Evolutionary conservation across 371 early-diverging fungal genomes (phyloP).

Genomic region (Mortierella sp.): DNA sequence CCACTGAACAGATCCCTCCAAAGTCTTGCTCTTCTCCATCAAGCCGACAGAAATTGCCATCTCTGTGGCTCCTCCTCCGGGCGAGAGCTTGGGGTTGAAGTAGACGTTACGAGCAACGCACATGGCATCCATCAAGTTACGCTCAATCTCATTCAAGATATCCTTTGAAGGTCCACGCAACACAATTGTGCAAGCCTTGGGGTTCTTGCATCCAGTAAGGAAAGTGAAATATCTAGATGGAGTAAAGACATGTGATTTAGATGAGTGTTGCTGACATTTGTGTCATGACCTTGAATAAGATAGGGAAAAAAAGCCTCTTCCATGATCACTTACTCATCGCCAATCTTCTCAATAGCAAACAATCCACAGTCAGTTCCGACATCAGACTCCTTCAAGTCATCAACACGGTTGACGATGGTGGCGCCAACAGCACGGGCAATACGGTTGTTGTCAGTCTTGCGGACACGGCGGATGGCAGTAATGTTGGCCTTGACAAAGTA

Average conservation of each 20-base stretch:
- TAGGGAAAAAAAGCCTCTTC: not conserved
- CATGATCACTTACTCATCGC: conserved; percentile 90
- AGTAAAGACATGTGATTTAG: not conserved
- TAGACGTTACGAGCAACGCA: conserved; percentile 98
- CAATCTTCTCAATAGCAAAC: conserved; percentile 98
- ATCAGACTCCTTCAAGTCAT: conserved; percentile 96
- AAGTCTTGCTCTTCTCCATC: conserved; percentile 89
- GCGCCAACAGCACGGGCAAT: conserved; percentile 99
- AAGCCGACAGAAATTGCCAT: conserved; percentile 97
- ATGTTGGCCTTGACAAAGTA: conserved; percentile 98
- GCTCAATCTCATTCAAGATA: conserved; percentile 98
- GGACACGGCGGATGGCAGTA: conserved; percentile 98
- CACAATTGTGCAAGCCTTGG: conserved; percentile 99
- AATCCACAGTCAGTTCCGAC: conserved; percentile 97
- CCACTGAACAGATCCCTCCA: conserved; percentile 96
- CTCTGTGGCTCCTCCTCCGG: conserved; percentile 99
- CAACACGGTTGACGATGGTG: conserved; percentile 97
- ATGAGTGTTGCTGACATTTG: not conserved
- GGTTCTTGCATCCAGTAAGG: conserved; percentile 95
- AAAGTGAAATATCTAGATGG: conserved; percentile 86
- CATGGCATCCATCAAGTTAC: conserved; percentile 99
- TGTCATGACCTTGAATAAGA: no score
- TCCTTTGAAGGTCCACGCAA: conserved; percentile 99
- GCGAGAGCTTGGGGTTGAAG: conserved; percentile 93
- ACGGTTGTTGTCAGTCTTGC: conserved; percentile 99